Evolutionary conservation across 192 early-diverging fungal species (phyloP), one percentile per base, ranked within the genome.

Genomic region (Pecoramyces ruminantium): DNA sequence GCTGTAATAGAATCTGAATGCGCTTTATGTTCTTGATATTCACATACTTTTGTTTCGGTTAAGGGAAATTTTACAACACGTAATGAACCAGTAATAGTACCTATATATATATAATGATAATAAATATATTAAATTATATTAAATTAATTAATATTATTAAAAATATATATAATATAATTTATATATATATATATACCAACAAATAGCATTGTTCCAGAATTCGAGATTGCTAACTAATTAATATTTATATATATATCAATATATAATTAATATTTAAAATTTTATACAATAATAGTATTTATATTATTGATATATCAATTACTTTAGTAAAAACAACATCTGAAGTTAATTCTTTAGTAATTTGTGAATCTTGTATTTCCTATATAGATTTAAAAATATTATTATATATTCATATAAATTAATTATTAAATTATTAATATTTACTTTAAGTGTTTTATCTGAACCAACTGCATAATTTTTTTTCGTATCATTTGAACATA

Each of bases 151-250:
- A n/a, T n/a, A n/a, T n/a, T n/a, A n/a, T n/a, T n/a, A n/a, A n/a
- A n/a, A 34, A 34, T 34, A 34, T 34, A 34, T 34, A 34, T 6
- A 34, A 34, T 34, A 34, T 34, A 34, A 79, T 18, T 30, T 18
- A 17, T 29, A 0, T 30, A 58, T 25, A 2, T 30, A 21, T 13
- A 80, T 82, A 17, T 82, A 85, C 88, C 89, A 16, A 85, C 86
- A 87, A 91, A 91, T 84, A 91, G 86, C 90, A 91, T 91, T 6
- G 86, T 79, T 15, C 90, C 90, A 28, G 89, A 90, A 42, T 91
- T 88, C 4, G 89, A 91, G 25, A 90, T 67, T 67, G 51, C 51
- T 11, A 67, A n/a, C 51, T 67, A 34, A n/a, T 67, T 25, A 67
- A n/a, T n/a, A 25, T 21, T 25, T 67, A 67, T n/a, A 8, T 21